Percentiles rank a stretch among this genome's conserved stretches.
Evolutionary conservation across 2,329 filamentous ascomycete genomes (phyloP).

Genomic region (Drechslera avenae): DNA sequence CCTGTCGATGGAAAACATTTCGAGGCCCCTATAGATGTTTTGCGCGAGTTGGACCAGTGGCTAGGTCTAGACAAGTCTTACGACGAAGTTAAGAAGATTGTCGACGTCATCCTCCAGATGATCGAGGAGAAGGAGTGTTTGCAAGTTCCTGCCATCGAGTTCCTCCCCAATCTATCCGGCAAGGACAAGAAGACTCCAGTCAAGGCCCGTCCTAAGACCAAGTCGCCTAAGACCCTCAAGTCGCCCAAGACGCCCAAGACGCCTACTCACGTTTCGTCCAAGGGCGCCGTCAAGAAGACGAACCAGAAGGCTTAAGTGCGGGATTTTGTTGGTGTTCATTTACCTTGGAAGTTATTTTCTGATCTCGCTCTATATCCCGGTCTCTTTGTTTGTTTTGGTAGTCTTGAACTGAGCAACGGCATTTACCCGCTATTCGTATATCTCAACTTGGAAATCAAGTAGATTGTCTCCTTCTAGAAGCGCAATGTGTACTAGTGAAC

Average conservation of each 20-base stretch:
- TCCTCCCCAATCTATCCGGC: slow-evolving; percentile 35
- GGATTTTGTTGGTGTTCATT: background rate
- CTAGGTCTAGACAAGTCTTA: slow-evolving; percentile 30
- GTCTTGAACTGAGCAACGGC: no score
- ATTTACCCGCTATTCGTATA: no score
- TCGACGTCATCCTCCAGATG: slow-evolving; percentile 38
- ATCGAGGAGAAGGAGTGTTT: slow-evolving; percentile 30
- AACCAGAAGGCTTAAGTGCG: slow-evolving; percentile 13
- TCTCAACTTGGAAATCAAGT: no score
- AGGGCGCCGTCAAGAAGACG: slow-evolving; percentile 35
- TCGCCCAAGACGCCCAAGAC: slow-evolving; percentile 14
- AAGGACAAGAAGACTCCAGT: slow-evolving; percentile 18
- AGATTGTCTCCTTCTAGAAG: no score
- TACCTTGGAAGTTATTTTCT: no score
- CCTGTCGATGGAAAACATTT: slow-evolving; percentile 31
- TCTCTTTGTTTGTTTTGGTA: no score
- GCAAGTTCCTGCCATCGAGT: slow-evolving; percentile 40
- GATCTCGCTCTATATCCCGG: no score
- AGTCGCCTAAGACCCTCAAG: slow-evolving; percentile 15
- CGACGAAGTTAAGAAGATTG: slow-evolving; percentile 24
- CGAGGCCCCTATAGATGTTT: slow-evolving; percentile 42
- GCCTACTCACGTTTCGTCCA: slow-evolving; percentile 24
- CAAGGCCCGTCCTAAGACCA: slow-evolving; percentile 11
- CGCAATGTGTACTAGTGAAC: no score
- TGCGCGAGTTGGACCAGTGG: slow-evolving; percentile 35